phyloP scores from a whole-genome alignment of 2,329 filamentous ascomycete genomes.

The Trichoderma hamatum region DNA sequence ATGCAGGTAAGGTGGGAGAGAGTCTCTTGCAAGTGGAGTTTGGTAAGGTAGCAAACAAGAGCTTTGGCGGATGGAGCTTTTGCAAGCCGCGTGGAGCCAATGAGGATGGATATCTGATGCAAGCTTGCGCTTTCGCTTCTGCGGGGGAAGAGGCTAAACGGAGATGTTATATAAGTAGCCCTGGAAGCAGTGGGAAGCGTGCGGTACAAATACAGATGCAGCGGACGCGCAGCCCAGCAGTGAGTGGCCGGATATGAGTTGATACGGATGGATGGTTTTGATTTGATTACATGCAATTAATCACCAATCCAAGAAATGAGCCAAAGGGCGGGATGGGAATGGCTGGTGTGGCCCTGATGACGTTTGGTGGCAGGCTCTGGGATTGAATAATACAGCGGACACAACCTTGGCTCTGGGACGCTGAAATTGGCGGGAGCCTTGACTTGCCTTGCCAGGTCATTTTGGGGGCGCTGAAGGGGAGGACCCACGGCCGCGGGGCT shows the following conservation, averaged over 20 bases:
- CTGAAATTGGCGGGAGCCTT: too few species aligned
- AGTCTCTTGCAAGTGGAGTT: constrained; percentile 12
- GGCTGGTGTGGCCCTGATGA: constrained; percentile 22
- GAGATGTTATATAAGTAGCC: neutral
- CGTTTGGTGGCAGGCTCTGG: neutral
- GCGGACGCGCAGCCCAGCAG: neutral
- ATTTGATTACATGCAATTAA: neutral
- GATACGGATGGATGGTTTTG: neutral
- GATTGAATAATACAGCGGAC: neutral
- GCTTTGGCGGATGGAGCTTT: constrained; percentile 5
- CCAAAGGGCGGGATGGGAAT: neutral
- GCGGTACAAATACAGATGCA: neutral
- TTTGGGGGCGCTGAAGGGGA: neutral
- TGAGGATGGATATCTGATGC: neutral
- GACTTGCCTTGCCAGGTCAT: neutral
- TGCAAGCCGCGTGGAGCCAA: constrained; percentile 9
- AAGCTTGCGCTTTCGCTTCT: constrained; percentile 3
- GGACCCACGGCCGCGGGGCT: constrained; percentile 12
- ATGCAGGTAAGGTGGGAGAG: neutral
- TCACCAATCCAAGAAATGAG: neutral
- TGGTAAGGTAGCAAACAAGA: neutral
- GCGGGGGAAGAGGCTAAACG: constrained; percentile 8
- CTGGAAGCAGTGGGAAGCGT: neutral
- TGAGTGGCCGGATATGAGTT: too few species aligned
- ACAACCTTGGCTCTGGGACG: neutral